phyloP scores from a whole-genome alignment of 2,329 filamentous ascomycete genomes.

The Fusarium sp. region DNA sequence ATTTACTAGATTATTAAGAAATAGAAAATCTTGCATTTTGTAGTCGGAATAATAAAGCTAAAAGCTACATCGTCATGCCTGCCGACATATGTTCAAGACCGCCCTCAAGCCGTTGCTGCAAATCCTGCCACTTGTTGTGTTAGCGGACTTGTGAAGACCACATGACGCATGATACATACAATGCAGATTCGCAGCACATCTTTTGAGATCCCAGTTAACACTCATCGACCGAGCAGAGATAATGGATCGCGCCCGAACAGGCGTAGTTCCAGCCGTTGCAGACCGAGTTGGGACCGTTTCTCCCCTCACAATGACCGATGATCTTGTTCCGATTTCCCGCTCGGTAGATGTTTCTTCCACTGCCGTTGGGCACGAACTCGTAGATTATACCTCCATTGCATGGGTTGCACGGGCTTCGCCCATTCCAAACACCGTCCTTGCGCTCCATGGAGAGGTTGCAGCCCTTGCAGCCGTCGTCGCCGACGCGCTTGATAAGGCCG shows the following conservation, averaged over 20 bases:
- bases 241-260: background rate
- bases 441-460: background rate
- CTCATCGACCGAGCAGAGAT: background rate
- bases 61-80: background rate
- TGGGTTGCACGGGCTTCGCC: background rate
- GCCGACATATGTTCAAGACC: background rate
- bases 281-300: background rate
- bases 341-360: background rate
- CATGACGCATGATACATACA: background rate
- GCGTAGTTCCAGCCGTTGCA: background rate
- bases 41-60: background rate
- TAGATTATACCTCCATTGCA: background rate
- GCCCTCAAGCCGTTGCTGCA: background rate
- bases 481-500: background rate
- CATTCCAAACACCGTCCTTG: background rate
- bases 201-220: background rate
- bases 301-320: background rate
- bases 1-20: too few relatives aligned
- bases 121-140: background rate
- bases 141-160: background rate
- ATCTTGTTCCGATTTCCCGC: conserved; percentile 1
- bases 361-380: background rate
- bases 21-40: background rate
- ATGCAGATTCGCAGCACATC: background rate
- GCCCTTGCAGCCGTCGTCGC: background rate